Conservation (phyloP, 2,329 filamentous ascomycete genomes). For the Hypocreales sp. region DNA sequence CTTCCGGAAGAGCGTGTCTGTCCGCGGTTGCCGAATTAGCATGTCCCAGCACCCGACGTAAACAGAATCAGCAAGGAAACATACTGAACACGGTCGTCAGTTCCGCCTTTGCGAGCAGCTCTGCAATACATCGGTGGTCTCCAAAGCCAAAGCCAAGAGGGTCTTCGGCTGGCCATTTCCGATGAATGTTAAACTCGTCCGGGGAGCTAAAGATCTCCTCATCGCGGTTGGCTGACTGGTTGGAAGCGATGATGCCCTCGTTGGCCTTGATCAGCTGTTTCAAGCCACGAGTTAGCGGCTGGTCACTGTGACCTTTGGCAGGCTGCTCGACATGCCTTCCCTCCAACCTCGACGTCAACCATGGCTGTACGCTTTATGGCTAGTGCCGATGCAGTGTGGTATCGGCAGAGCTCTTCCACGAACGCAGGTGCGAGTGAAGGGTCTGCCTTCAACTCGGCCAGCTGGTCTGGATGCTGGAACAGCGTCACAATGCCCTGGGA, state of each 20-base stretch:
- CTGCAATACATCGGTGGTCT: constrained; percentile 28
- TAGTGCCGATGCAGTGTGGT: constrained; percentile 29
- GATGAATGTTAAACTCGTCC: constrained; percentile 27
- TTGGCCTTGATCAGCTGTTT: constrained; percentile 20
- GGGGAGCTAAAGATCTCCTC: constrained; percentile 24
- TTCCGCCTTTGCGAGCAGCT: constrained; percentile 25
- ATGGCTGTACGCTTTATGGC: constrained; percentile 31
- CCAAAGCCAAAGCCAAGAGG: constrained; percentile 30
- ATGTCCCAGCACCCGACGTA: constrained; percentile 31
- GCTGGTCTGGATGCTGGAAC: constrained; percentile 24
- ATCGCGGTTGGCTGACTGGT: constrained; percentile 30
- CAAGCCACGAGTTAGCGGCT: too few species aligned
- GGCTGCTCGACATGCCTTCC: constrained; percentile 18
- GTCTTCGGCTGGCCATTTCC: constrained; percentile 13
- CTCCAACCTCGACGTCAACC: constrained; percentile 26
- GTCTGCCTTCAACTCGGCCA: constrained; percentile 22
- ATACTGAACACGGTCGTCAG: constrained; percentile 26
- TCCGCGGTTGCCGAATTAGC: constrained; percentile 9
- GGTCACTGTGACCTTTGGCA: too few species aligned
- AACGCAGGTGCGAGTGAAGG: constrained; percentile 21
- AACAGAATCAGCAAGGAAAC: constrained; percentile 25
- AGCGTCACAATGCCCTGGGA: constrained; percentile 26
- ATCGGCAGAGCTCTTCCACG: constrained; percentile 32
- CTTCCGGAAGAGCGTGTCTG: constrained; percentile 14
- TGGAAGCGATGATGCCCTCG: constrained; percentile 30